Conservation (phyloP, 129 eudicot species). For the Logfia minima region DNA sequence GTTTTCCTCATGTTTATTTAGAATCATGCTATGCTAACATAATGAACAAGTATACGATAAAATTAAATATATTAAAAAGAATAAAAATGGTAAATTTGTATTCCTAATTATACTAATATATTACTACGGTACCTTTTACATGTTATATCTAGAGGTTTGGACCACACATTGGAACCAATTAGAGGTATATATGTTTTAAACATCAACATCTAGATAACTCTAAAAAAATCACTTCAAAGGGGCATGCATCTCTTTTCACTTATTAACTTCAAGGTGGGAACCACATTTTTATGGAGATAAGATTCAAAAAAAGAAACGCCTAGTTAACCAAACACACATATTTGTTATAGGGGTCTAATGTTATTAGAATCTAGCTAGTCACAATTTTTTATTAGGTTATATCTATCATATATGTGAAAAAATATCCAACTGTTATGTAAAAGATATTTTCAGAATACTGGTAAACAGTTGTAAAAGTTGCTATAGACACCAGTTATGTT, state of each 20-base stretch:
- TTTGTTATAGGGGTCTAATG: neutral
- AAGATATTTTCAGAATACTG: neutral
- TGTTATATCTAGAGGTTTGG: neutral
- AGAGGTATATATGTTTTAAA: neutral
- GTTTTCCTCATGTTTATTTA: too few species aligned
- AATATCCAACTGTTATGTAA: neutral
- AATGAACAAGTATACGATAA: too few species aligned
- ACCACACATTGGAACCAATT: constrained; percentile 9
- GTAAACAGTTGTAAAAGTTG: neutral
- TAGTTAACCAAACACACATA: too few species aligned
- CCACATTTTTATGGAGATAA: constrained; percentile 10
- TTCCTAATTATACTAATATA: too few species aligned
- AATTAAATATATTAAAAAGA: too few species aligned
- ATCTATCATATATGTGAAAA: neutral
- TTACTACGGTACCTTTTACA: constrained; percentile 7
- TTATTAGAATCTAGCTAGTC: neutral
- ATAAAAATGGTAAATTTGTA: too few species aligned
- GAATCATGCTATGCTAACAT: too few species aligned
- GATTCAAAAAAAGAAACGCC: neutral
- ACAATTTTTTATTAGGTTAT: neutral
- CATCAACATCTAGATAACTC: constrained; percentile 11
- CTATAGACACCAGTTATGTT: too few species aligned
- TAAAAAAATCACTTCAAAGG: constrained; percentile 12
- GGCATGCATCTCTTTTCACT: constrained; percentile 2
- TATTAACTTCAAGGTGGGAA: neutral